Evolutionary conservation across 768 basidiomycete species (phyloP).

Genomic region (Multifurca ochricompacta): DNA sequence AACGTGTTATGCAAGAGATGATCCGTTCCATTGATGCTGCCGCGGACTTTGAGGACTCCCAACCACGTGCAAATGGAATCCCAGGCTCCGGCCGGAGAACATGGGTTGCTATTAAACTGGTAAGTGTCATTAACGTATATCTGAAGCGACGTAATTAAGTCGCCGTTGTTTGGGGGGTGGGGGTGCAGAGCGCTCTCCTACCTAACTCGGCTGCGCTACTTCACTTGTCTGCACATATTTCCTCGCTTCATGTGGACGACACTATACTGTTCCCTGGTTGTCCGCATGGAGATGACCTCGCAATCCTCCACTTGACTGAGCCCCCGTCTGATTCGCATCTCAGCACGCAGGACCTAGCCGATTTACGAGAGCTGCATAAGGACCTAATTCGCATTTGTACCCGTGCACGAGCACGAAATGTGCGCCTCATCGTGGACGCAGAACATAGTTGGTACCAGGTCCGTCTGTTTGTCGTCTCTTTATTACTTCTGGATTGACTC

Average conservation of each 20-base stretch:
- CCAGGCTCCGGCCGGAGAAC: constrained; percentile 42
- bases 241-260: constrained; percentile 25
- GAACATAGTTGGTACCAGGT: constrained; percentile 59
- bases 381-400: constrained; percentile 59
- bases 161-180: not conserved
- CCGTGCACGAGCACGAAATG: constrained; percentile 50
- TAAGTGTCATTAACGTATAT: constrained; percentile 28
- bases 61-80: constrained; percentile 9
- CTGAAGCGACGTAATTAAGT: not conserved
- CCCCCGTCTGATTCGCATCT: constrained; percentile 29
- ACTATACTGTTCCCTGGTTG: constrained; percentile 60
- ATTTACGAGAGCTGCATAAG: constrained; percentile 51
- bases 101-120: constrained; percentile 84
- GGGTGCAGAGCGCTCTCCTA: constrained; percentile 54
- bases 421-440: constrained; percentile 76
- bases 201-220: constrained; percentile 54
- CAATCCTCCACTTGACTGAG: constrained; percentile 33
- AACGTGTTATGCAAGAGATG: constrained; percentile 67
- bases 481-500: not conserved
- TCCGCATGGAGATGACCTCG: constrained; percentile 51
- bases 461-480: not conserved
- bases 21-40: constrained; percentile 68
- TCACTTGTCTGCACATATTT: constrained; percentile 53
- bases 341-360: constrained; percentile 46
- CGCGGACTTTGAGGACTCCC: constrained; percentile 67